Conservation (phyloP, 1,284 basidiomycete genomes). For the Pseudozyma pruni region DNA sequence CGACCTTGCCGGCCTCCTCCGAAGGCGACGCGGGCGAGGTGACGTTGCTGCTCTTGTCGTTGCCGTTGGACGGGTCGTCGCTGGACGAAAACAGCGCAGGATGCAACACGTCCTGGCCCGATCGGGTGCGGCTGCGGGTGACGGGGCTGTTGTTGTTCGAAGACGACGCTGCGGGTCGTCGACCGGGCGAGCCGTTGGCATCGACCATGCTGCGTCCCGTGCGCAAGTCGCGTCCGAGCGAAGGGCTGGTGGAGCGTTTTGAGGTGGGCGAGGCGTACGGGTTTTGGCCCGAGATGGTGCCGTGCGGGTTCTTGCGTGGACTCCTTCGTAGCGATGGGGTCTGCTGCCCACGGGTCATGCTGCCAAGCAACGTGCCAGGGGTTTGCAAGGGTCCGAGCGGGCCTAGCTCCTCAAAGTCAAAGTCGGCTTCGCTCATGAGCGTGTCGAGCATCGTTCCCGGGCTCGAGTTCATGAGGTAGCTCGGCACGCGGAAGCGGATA, state of each 20-base stretch:
- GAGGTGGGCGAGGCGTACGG: conserved; percentile 55
- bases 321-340: conserved; percentile 51
- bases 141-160: conserved; percentile 46
- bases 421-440: conserved; percentile 59
- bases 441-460: conserved; percentile 62
- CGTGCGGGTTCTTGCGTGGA: conserved; percentile 64
- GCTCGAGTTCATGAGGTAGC: conserved; percentile 60
- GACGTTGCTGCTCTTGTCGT: conserved; percentile 48
- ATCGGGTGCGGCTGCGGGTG: conserved; percentile 48
- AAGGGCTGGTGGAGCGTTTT: conserved; percentile 20
- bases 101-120: conserved; percentile 35
- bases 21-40: conserved; percentile 52
- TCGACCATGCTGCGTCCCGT: conserved; percentile 1
- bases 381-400: conserved; percentile 39
- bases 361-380: conserved; percentile 34
- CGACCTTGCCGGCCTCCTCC: conserved; percentile 9
- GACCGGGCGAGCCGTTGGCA: conserved; percentile 12
- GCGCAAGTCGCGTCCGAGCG: conserved; percentile 20
- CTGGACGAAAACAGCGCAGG: conserved; percentile 51
- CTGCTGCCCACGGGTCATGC: conserved; percentile 14
- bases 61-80: conserved; percentile 18
- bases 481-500: conserved; percentile 53
- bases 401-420: conserved; percentile 55
- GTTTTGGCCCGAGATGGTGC: conserved; percentile 54
- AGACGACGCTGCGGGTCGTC: conserved; percentile 13